Percentiles rank a stretch among this genome's conserved stretches.
Evolutionary conservation across 2,329 filamentous ascomycete genomes (phyloP).

Genomic region (Epichloe uncinata): DNA sequence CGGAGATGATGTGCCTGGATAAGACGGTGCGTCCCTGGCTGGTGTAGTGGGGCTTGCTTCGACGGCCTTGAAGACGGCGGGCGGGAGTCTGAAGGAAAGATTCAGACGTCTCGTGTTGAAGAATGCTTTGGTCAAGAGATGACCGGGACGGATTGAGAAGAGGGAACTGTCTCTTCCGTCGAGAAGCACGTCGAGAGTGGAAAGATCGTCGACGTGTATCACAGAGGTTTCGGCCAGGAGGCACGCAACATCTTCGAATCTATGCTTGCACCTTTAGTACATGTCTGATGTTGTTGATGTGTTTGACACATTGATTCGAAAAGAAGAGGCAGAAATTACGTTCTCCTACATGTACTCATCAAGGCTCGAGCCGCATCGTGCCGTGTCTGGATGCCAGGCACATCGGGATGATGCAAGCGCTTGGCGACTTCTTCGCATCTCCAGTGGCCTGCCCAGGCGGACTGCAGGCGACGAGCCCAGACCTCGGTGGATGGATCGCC

Average conservation of each 20-base stretch:
- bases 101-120: neutral
- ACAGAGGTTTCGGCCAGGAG: neutral
- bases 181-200: conserved; percentile 2
- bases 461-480: conserved; percentile 6
- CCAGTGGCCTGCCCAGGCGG: conserved; percentile 5
- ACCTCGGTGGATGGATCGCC: conserved; percentile 4
- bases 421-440: conserved; percentile 7
- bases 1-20: neutral
- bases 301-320: neutral
- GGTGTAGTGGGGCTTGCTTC: neutral
- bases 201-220: conserved; percentile 1
- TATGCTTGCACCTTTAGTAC: neutral
- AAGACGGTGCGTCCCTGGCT: neutral
- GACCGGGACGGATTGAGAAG: neutral
- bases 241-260: conserved; percentile 2
- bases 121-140: neutral
- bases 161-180: neutral
- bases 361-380: conserved; percentile 1
- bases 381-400: neutral
- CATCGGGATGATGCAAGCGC: neutral
- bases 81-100: conserved; percentile 1
- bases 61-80: conserved; percentile 1
- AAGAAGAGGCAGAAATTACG: neutral
- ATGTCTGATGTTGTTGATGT: neutral
- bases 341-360: conserved; percentile 4